phyloP scores from a whole-genome alignment of 2,329 filamentous ascomycete genomes.

The Fusarium sterilihyphosum region DNA sequence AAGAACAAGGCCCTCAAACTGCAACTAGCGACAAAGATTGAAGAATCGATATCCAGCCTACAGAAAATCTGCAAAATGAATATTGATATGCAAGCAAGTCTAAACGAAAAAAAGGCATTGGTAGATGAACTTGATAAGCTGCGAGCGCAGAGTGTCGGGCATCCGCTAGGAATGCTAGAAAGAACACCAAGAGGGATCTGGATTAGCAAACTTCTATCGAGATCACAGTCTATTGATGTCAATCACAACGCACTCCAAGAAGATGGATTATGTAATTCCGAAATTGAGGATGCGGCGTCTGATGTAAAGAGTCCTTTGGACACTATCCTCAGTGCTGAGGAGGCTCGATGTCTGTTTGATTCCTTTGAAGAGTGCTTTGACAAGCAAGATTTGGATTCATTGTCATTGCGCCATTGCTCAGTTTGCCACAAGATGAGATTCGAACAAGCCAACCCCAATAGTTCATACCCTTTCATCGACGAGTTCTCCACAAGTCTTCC shows the following conservation, averaged over 20 bases:
- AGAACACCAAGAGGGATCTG: neutral
- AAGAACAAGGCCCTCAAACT: neutral
- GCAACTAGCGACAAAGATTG: neutral
- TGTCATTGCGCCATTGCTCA: neutral
- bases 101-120: neutral
- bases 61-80: neutral
- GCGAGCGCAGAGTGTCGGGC: neutral
- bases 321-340: neutral
- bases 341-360: neutral
- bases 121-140: neutral
- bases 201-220: neutral
- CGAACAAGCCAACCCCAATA: neutral
- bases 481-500: neutral
- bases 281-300: neutral
- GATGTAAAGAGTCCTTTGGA: neutral
- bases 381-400: neutral
- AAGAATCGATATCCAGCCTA: neutral
- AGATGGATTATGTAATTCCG: fast-evolving
- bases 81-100: neutral
- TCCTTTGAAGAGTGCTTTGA: neutral
- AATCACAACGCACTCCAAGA: no score
- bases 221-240: neutral
- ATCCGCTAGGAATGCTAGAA: neutral
- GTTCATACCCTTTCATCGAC: neutral
- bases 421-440: neutral